Conservation (phyloP, 2,329 filamentous ascomycete species). For the Metarhizium robertsii region DNA sequence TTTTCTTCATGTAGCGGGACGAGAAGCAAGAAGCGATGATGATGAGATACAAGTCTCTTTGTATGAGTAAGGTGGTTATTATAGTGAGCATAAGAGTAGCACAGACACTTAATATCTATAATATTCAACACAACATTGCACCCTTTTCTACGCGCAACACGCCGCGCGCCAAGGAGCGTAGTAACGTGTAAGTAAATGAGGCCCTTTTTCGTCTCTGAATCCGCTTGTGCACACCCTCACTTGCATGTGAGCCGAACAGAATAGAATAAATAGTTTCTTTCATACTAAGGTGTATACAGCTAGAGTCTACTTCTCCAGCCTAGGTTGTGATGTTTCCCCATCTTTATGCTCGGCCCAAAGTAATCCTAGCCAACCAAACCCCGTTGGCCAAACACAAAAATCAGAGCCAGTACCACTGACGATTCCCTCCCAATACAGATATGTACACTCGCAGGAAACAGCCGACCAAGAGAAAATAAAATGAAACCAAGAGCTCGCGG, state of each 20-base stretch:
- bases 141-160: too few relatives aligned
- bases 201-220: too few relatives aligned
- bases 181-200: too few relatives aligned
- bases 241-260: background rate
- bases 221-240: background rate
- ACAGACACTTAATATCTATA: background rate
- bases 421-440: background rate
- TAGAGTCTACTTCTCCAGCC: background rate
- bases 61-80: background rate
- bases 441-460: background rate
- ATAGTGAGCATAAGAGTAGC: background rate
- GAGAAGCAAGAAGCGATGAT: background rate
- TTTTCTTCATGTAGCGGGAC: background rate
- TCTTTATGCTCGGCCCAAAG: conserved; percentile 1
- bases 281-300: background rate
- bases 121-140: background rate
- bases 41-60: background rate
- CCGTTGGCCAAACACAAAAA: background rate
- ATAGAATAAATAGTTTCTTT: background rate
- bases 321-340: background rate
- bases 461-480: background rate
- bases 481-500: background rate
- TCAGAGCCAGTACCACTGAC: background rate
- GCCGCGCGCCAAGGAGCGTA: too few relatives aligned
- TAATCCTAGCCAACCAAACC: background rate